Conservation (phyloP, 139 green algal species). For the Tetraselmis striata region DNA sequence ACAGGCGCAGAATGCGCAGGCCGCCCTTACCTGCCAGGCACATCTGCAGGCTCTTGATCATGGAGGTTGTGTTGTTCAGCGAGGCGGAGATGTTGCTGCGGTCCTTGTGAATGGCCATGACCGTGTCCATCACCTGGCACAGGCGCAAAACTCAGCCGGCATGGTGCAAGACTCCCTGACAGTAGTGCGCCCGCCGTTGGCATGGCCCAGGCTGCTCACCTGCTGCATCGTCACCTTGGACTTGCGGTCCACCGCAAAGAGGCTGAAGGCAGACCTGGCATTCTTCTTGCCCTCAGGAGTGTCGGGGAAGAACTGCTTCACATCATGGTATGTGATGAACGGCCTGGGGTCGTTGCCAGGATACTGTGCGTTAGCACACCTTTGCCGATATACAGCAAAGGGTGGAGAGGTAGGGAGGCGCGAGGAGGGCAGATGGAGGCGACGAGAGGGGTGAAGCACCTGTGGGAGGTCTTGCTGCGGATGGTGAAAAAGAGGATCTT, state of each 20-base stretch:
- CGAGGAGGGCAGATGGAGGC: too few species aligned
- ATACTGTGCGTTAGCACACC: too few species aligned
- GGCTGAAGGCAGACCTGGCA: not conserved
- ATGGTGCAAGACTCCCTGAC: too few species aligned
- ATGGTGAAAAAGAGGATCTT: conserved; percentile 24
- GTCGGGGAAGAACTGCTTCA: not conserved
- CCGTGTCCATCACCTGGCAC: conserved; percentile 29
- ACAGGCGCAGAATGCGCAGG: too few species aligned
- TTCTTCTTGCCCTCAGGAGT: not conserved
- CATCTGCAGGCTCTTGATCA: conserved; percentile 34
- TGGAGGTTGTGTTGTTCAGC: conserved; percentile 43
- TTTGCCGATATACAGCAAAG: too few species aligned
- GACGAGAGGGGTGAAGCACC: too few species aligned
- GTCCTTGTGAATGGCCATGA: conserved; percentile 41
- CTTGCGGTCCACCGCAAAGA: not conserved
- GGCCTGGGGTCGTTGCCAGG: not conserved
- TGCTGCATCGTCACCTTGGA: not conserved
- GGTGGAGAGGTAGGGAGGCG: too few species aligned
- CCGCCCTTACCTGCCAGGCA: too few species aligned
- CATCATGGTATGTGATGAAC: not conserved
- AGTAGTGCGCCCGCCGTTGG: too few species aligned
- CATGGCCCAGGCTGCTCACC: too few species aligned
- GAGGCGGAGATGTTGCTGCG: conserved; percentile 35
- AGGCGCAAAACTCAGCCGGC: too few species aligned
- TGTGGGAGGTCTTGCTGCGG: too few species aligned